Conservation (phyloP, 495 filamentous ascomycete species). For the Aspergillus steynii region DNA sequence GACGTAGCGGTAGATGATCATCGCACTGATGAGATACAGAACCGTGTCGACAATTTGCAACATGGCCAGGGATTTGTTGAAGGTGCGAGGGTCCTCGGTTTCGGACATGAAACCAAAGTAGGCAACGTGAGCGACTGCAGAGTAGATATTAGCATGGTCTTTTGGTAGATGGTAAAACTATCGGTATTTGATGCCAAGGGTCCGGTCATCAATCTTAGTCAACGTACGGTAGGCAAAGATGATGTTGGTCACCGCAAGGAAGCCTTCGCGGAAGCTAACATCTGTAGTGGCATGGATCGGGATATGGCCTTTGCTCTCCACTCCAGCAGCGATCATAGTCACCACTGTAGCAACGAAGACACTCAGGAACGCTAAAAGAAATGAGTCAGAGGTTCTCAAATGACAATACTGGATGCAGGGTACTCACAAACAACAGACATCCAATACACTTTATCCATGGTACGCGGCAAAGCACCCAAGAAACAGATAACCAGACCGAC, state of each 20-base stretch:
- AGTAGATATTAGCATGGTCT: slow-evolving; percentile 4
- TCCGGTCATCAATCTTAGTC: background rate
- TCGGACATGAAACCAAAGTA: slow-evolving; percentile 79
- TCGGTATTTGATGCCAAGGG: background rate
- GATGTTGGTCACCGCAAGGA: slow-evolving; percentile 37
- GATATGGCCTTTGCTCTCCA: slow-evolving; percentile 33
- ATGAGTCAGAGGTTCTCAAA: background rate
- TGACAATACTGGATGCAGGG: background rate
- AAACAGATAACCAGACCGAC: slow-evolving; percentile 65
- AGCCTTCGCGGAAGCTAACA: slow-evolving; percentile 29
- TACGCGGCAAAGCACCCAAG: slow-evolving; percentile 63
- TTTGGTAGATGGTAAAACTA: background rate
- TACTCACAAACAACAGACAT: slow-evolving; percentile 58
- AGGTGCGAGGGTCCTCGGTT: slow-evolving; percentile 65
- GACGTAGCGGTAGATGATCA: slow-evolving; percentile 67
- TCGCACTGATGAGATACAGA: slow-evolving; percentile 55
- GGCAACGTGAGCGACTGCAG: slow-evolving; percentile 61
- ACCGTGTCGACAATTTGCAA: slow-evolving; percentile 64
- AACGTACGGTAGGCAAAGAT: slow-evolving; percentile 45
- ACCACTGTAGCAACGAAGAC: slow-evolving; percentile 67
- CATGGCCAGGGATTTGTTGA: slow-evolving; percentile 62
- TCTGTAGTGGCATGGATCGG: slow-evolving; percentile 20
- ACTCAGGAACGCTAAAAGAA: slow-evolving; percentile 49
- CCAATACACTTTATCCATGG: slow-evolving; percentile 56
- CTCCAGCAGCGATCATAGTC: slow-evolving; percentile 65